Evolutionary conservation across 345 rosid species (phyloP), one percentile per base, ranked within the genome.

Genomic region (Syzygium grande): DNA sequence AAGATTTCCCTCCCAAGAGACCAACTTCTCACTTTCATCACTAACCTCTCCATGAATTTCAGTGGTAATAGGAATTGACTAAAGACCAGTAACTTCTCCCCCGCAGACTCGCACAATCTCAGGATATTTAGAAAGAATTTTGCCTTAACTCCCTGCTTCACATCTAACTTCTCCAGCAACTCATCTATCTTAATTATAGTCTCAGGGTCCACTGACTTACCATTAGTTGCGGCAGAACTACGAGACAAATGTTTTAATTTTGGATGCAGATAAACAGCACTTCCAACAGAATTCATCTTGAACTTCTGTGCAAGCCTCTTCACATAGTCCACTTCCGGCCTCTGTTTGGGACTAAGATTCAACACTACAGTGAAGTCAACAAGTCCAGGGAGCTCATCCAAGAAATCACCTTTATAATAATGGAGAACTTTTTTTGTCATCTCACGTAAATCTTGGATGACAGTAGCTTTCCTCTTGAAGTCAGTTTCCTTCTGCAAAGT

Each of bases 381-480:
- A 25, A 96, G 95, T 83, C 97, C 98, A 29, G 94, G 99, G 87
- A 97, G 97, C 93, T 96, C 95, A 56, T 95, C 99, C 68, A 93
- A 85, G 90, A 95, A 96, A 90, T 97, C 98, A 79, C 98, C 99
- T 91, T 95, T 97, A 89, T 97, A 95, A 87, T 96, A 97, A 88
- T 97, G 99, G 86, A 97, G 95, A 79, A 97, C 93, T 41, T 90
- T 89, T 83, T 92, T 88, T 11, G 99, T 97, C 99, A 96, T 96
- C 89, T 96, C 94, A 4, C 98, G 96, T 30, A 97, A 93, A 91
- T 97, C 98, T 83, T 89, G 95, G 55, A 95, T 95, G 88, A 97
- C 93, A 52, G 92, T 88, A 52, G 90, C 95, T 91, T 93, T 95
- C 61, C 95, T 93, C 52, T 89, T 92, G 86, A 91, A 89, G 88